Evolutionary conservation across 495 filamentous ascomycete genomes (phyloP).

Genomic region (Mytilinidion resinicola): DNA sequence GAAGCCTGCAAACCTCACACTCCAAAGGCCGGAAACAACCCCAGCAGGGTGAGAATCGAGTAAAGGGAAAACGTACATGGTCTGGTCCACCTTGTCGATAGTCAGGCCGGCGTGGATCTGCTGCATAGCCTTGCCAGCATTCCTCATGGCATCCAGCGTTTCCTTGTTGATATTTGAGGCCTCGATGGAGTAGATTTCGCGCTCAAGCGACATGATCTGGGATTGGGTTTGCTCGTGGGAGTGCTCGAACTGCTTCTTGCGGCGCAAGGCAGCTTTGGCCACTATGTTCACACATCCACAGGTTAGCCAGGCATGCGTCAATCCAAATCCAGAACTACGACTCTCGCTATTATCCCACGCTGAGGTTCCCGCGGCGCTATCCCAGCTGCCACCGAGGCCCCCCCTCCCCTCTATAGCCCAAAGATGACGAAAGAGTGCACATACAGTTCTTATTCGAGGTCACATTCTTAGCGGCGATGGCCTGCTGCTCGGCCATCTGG

Average conservation of each 20-base stretch:
- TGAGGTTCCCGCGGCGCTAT: neutral
- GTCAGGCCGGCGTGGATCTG: slow-evolving; percentile 84
- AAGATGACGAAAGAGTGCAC: slow-evolving; percentile 25
- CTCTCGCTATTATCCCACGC: neutral
- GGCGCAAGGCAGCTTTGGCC: slow-evolving; percentile 82
- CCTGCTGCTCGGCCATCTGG: slow-evolving; percentile 91
- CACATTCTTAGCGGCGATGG: slow-evolving; percentile 83
- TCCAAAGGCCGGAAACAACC: neutral
- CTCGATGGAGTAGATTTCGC: slow-evolving; percentile 94
- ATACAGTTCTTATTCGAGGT: slow-evolving; percentile 84
- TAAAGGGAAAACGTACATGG: slow-evolving; percentile 63
- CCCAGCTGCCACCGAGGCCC: too few species aligned
- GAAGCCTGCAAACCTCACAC: neutral
- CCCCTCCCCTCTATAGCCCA: too few species aligned
- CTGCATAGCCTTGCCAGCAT: slow-evolving; percentile 81
- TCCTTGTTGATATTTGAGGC: slow-evolving; percentile 98
- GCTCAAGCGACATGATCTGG: slow-evolving; percentile 86
- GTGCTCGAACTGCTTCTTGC: slow-evolving; percentile 91
- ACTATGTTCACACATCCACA: slow-evolving; percentile 45
- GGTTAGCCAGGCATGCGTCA: neutral
- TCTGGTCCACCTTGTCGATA: slow-evolving; percentile 86
- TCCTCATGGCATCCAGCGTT: slow-evolving; percentile 90
- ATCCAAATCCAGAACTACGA: neutral
- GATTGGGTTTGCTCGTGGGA: slow-evolving; percentile 81
- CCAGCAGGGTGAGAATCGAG: neutral